A percentile compares a stretch with the other conserved stretches of the same genome.
phyloP scores from a whole-genome alignment of 352 stramenopile species.

The Globisporangium ultimum region DNA sequence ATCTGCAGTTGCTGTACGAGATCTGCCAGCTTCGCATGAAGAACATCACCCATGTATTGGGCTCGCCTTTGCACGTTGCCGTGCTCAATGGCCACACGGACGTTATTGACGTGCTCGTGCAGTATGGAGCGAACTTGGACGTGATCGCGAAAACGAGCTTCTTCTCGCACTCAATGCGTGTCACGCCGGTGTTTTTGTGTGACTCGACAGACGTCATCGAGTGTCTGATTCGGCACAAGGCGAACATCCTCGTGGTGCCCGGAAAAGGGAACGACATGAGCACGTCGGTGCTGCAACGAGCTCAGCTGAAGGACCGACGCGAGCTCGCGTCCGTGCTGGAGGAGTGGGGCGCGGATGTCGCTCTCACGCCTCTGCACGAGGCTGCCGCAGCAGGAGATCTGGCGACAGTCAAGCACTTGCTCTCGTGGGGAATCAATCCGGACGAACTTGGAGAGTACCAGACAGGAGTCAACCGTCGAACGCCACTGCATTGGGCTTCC shows the following conservation, averaged over 20 bases:
- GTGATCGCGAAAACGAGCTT: slow-evolving; percentile 56
- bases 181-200: slow-evolving; percentile 71
- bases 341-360: slow-evolving; percentile 74
- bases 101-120: slow-evolving; percentile 57
- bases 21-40: slow-evolving; percentile 56
- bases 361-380: slow-evolving; percentile 73
- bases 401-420: slow-evolving; percentile 41
- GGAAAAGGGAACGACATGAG: slow-evolving; percentile 57
- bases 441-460: slow-evolving; percentile 76
- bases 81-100: slow-evolving; percentile 62
- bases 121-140: slow-evolving; percentile 57
- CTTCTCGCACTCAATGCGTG: slow-evolving; percentile 61
- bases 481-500: slow-evolving; percentile 72
- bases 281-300: slow-evolving; percentile 71
- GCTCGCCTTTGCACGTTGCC: slow-evolving; percentile 64
- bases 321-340: slow-evolving; percentile 58
- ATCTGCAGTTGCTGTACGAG: slow-evolving; percentile 64
- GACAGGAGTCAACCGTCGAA: slow-evolving; percentile 49
- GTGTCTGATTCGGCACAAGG: slow-evolving; percentile 53
- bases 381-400: slow-evolving; percentile 56
- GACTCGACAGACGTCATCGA: slow-evolving; percentile 68
- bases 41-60: slow-evolving; percentile 66
- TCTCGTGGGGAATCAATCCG: slow-evolving; percentile 50
- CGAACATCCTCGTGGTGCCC: slow-evolving; percentile 69
- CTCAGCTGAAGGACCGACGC: slow-evolving; percentile 50